Base-by-base conservation (phyloP, 495 filamentous ascomycete genomes). In the Xylaria intraflava region DNA sequence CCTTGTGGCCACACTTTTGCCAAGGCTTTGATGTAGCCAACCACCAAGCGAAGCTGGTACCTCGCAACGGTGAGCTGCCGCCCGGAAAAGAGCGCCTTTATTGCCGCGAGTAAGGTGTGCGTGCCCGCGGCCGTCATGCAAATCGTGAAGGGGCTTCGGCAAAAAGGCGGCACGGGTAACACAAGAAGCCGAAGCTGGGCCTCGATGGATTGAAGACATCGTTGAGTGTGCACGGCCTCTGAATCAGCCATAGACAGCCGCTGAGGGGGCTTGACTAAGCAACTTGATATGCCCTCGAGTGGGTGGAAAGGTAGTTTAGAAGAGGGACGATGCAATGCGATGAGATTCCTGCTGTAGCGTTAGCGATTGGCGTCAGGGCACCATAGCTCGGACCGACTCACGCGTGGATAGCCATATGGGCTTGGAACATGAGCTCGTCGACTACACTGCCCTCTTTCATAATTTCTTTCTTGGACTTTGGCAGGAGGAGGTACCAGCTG, bases 351-450 rank as follows among this genome's bases (percentile, higher is more conserved):
- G 68, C 64, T 35, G 31, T 56, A 14, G 20, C 30, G 16, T 53
- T 23, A 53, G 42, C n/a, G 2, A 44, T 14, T 11, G 16, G 11
- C 4, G 31, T 35, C 12, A 9, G 44, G 8, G n/a, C 17, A 11
- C 7, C 4, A 3, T 23, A 3, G 11, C 22, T 45, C 12, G 14
- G 1, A 20, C 17, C 4, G 24, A 53, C 58, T 63, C 29, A 65
- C 53, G 70, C 74, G 63, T 83, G 77, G 12, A 83, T 67, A 19
- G 84, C 72, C 79, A 85, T 83, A 31, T 81, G 82, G 11, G 85
- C 84, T 62, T 87, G 84, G 69, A 88, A 87, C 63, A 88, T 77
- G 61, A 88, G 78, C 62, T 88, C 82, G 52, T 88, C 85, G 7
- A 85, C 75, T 11, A 78, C 70, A 11, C 72, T 68, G 41, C 81